Base-by-base conservation (phyloP, 2,329 filamentous ascomycete genomes). In the Thermoascus crustaceus region DNA sequence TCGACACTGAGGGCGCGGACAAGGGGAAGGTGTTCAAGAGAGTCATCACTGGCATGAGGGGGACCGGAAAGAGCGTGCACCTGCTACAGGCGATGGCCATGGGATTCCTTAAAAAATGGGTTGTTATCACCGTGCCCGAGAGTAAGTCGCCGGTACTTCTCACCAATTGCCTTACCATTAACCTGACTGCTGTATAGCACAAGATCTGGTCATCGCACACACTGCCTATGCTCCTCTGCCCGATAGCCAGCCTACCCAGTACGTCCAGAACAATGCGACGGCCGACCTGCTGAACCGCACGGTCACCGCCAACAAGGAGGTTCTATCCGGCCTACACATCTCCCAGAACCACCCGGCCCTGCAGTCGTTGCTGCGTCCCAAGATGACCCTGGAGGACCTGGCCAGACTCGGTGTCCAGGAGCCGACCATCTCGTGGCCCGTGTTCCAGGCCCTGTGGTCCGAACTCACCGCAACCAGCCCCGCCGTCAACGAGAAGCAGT, bases 61-160 rank as follows among this genome's bases (percentile, higher is more conserved):
- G 80, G 26, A 76, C 81, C 9, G 91, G 91, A 22, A 98, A 96
- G 75, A 94, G 84, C 57, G 77, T 91, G 49, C 65, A 94, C 52
- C 61, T 93, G 52, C 68, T 94, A 30, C 88, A 96, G 65, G 83
- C 82, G 24, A 77, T 93, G 73, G 70, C 82, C 11, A 80, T 88
- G 61, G 89, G 78, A 1, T 79, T 89, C 46, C 58, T 88, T 52
- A 85, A 86, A 58, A 74, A 82, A 18, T 96, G 88, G 86, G 72
- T 94, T 29, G 87, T 96, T 30, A 72, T 98, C 39, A 82, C 85
- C 53, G 73, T 96, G 34, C 88, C 91, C 23, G 87, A 98, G 66
- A 83, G 88, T 93, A 69, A 50, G 71, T 52, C 32, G 3, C 19
- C 6, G 14, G 4, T 23, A 7, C 24, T 29, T 22, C 29, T 19